These are phyloP conservation scores for Lunularia cruciata DNA, from an alignment of 225 moss, liverwort and hornwort species.

Conservation along the genomic window DNA sequence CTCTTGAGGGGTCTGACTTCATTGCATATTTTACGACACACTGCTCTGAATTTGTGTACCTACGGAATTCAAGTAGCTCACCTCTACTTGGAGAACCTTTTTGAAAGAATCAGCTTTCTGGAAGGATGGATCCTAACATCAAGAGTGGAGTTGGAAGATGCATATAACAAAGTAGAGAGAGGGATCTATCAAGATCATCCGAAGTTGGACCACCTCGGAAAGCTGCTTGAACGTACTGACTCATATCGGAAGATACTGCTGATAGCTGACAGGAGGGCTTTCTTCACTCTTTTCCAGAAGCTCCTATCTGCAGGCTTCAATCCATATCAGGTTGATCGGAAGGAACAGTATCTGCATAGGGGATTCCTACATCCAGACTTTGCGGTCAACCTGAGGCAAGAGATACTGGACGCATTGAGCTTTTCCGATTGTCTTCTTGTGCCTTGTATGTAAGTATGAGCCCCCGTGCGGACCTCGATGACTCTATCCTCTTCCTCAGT, in stretches of 20 bases:
- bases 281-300: slow-evolving; percentile 42
- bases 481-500: too few relatives aligned
- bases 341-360: slow-evolving; percentile 37
- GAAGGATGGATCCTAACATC: slow-evolving; percentile 38
- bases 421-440: slow-evolving; percentile 51
- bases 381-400: slow-evolving; percentile 31
- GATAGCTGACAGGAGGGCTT: slow-evolving; percentile 47
- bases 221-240: slow-evolving; percentile 26
- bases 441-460: slow-evolving; percentile 34
- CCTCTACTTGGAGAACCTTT: slow-evolving; percentile 40
- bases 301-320: slow-evolving; percentile 33
- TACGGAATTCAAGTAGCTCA: slow-evolving; percentile 53
- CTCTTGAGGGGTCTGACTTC: slow-evolving; percentile 29
- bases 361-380: slow-evolving; percentile 24
- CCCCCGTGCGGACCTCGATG: too few relatives aligned
- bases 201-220: slow-evolving; percentile 33
- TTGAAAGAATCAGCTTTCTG: slow-evolving; percentile 39
- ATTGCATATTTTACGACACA: slow-evolving; percentile 43
- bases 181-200: slow-evolving; percentile 46
- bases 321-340: slow-evolving; percentile 47
- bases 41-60: slow-evolving; percentile 40
- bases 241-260: slow-evolving; percentile 35
- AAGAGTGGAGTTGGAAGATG: slow-evolving; percentile 45
- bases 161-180: slow-evolving; percentile 44
- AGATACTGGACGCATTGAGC: slow-evolving; percentile 33